Evolutionary conservation across 495 filamentous ascomycete species (phyloP), one percentile per base, ranked within the genome.

Genomic region (Neurospora intermedia): DNA sequence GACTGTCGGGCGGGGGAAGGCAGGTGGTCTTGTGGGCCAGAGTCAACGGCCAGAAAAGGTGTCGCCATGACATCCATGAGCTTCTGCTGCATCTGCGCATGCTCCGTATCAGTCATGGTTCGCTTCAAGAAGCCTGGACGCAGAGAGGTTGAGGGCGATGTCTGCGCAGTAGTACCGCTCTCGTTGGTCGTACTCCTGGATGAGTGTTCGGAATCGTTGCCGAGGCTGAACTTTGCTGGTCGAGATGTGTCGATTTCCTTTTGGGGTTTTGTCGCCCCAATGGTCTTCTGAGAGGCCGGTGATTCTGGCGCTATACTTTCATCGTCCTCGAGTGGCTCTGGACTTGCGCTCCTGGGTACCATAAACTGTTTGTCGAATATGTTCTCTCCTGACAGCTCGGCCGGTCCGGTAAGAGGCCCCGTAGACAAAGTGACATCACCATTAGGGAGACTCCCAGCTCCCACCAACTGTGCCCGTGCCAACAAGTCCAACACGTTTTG

Each of bases 401-500:
- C 90, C 41, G 94, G 94, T 54, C 93, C 93, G 18, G 89, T 97
- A 59, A 94, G 73, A 13, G 94, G 92, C 18, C 89, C 93, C 6
- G 74, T 74, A 80, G 79, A 27, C 77, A 81, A 43, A 76, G 82
- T 72, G 80, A 79, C 40, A 77, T 86, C 79, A 71, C 81, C 70
- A 78, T 85, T 80, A 74, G 82, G 76, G 78, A 81, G 77, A 78
- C 77, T 87, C 74, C 77, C 83, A 72, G 79, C 90, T 83, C 89
- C 87, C 46, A 95, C 85, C 18, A 97, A 80, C 69, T 94, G 91
- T 43, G 94, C 91, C 75, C 89, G 89, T 20, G 91, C 87, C 70
- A 98, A 82, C 27, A 98, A 85, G 77, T 98, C 94, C 80, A 97
- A 88, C 91, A 97, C 93, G 77, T 91, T 89, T 78, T 97, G 94